A percentile compares a stretch with the other conserved stretches of the same genome.
phyloP scores from a whole-genome alignment of 2,329 filamentous ascomycete genomes.

The Polytolypa hystricis region DNA sequence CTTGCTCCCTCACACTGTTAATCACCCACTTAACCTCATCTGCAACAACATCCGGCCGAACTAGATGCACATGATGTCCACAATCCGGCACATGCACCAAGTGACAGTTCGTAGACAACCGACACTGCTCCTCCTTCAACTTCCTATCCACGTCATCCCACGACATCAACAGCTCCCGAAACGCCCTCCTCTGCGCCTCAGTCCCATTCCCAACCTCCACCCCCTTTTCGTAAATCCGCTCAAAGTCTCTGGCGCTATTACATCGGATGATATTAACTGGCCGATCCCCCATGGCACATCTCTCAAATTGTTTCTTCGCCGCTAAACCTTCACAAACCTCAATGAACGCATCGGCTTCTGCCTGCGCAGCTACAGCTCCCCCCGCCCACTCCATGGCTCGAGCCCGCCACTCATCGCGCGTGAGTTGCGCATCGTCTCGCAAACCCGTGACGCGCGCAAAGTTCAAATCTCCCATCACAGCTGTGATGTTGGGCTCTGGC shows the following conservation, averaged over 20 bases:
- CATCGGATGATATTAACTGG: conserved; percentile 29
- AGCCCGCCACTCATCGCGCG: conserved; percentile 24
- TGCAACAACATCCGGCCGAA: conserved; percentile 26
- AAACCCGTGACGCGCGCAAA: conserved; percentile 24
- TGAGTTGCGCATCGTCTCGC: conserved; percentile 18
- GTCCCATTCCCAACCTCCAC: conserved; percentile 25
- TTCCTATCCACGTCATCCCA: conserved; percentile 20
- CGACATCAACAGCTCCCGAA: conserved; percentile 20
- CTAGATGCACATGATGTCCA: conserved; percentile 29
- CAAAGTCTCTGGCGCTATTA: conserved; percentile 22
- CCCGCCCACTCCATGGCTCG: conserved; percentile 22
- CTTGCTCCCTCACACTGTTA: conserved; percentile 9
- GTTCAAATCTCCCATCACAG: conserved; percentile 22
- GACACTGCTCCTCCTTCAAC: conserved; percentile 23
- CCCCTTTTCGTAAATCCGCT: conserved; percentile 22
- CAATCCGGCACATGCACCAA: conserved; percentile 24
- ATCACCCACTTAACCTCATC: conserved; percentile 27
- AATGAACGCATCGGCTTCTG: conserved; percentile 15
- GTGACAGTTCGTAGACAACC: conserved; percentile 20
- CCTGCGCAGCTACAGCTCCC: conserved; percentile 13
- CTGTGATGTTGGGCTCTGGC: conserved; percentile 21
- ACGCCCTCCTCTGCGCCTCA: conserved; percentile 18
- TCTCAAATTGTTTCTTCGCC: conserved; percentile 22
- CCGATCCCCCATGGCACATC: conserved; percentile 16
- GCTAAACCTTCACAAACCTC: conserved; percentile 19